Conservation (phyloP, 371 early-diverging fungal genomes). For the Dichotomocladium elegans region DNA sequence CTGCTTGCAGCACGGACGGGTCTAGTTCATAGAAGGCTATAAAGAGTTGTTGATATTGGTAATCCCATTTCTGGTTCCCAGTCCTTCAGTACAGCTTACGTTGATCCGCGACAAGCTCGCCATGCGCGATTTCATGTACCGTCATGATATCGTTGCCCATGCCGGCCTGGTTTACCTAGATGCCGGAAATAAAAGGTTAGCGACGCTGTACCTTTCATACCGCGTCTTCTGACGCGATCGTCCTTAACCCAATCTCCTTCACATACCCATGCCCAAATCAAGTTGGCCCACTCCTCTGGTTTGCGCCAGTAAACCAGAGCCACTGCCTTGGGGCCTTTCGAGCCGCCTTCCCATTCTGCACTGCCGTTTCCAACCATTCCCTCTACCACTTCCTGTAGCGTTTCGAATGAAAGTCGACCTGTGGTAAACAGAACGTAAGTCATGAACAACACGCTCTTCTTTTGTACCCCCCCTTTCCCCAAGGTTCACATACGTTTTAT, state of each 20-base stretch:
- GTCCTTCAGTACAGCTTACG: conserved; percentile 35
- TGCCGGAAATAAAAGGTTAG: neutral
- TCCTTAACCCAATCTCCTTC: neutral
- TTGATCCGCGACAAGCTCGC: conserved; percentile 70
- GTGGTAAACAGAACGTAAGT: neutral
- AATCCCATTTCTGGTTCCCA: neutral
- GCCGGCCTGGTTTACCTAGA: conserved; percentile 66
- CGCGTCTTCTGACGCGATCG: too few relatives aligned
- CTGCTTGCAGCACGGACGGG: conserved; percentile 61
- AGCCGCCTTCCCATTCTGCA: conserved; percentile 72
- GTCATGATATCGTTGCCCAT: conserved; percentile 80
- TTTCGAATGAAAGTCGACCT: conserved; percentile 56
- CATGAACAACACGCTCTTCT: neutral
- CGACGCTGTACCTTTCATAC: neutral
- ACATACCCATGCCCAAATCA: conserved; percentile 78
- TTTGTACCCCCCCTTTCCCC: neutral
- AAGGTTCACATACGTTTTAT: conserved; percentile 52
- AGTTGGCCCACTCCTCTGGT: conserved; percentile 85
- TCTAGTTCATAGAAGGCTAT: conserved; percentile 78
- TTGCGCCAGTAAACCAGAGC: conserved; percentile 83
- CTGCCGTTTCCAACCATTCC: conserved; percentile 73
- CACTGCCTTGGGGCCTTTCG: conserved; percentile 45
- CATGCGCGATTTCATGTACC: conserved; percentile 78
- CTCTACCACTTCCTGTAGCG: conserved; percentile 67
- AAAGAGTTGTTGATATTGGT: conserved; percentile 1